phyloP scores from a whole-genome alignment of 2,329 filamentous ascomycete genomes.

The Cordyceps farinosa region DNA sequence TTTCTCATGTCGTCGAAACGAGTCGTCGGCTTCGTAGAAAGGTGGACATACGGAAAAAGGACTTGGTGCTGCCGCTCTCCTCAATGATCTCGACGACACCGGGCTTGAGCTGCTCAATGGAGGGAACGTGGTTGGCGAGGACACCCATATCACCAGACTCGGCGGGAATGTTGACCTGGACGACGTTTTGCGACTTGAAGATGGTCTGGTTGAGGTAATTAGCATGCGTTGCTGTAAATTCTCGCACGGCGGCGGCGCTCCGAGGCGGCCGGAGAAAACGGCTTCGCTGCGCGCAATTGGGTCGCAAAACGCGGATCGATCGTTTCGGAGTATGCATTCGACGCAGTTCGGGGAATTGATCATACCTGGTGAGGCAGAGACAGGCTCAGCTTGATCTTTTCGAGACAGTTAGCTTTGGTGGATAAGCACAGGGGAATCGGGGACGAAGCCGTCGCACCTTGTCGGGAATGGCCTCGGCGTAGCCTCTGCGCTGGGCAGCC shows the following conservation, averaged over 20 bases:
- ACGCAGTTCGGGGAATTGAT: conserved; percentile 20
- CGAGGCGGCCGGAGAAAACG: conserved; percentile 19
- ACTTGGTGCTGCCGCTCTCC: conserved; percentile 85
- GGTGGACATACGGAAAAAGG: conserved; percentile 83
- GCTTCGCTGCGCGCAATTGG: conserved; percentile 25
- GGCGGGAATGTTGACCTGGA: conserved; percentile 98
- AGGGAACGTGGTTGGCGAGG: conserved; percentile 96
- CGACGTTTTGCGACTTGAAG: conserved; percentile 65
- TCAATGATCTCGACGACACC: conserved; percentile 93
- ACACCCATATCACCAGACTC: conserved; percentile 99
- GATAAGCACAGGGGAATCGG: conserved; percentile 4
- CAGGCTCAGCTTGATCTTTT: conserved; percentile 92
- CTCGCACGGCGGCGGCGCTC: conserved; percentile 13
- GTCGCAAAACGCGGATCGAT: conserved; percentile 24
- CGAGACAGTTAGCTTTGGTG: conserved; percentile 24
- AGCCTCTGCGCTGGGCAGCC: conserved; percentile 80
- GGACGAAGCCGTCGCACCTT: conserved; percentile 51
- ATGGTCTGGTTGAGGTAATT: conserved; percentile 62
- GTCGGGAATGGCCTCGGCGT: conserved; percentile 83
- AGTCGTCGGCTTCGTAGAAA: background rate
- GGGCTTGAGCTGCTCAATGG: conserved; percentile 98
- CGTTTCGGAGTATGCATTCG: conserved; percentile 4
- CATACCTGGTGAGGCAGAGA: conserved; percentile 97
- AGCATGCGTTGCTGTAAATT: conserved; percentile 29
- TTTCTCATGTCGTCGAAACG: background rate